Base-by-base conservation (phyloP, 352 stramenopile genomes). In the Thraustochytrium sp. region DNA sequence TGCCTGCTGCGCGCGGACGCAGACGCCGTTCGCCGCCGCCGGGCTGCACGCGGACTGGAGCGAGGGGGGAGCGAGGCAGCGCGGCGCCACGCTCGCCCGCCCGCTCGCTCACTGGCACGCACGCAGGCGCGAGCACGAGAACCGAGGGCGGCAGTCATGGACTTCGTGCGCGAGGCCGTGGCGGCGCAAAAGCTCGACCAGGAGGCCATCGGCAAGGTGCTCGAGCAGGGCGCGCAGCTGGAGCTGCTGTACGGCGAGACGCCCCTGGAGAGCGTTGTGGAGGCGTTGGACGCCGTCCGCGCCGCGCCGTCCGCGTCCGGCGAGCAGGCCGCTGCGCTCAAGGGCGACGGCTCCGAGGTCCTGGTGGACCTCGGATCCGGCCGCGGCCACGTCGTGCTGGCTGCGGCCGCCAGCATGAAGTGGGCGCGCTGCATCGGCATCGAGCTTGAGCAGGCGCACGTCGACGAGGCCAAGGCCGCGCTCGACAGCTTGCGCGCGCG, bases 171-270 rank as follows among this genome's bases (percentile, higher is more conserved):
- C 68, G 44, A 75, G 42, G 31, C 34, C 51, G 18, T 80, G 36
- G 49, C 11, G 23, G 51, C 26, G 68, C 68, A 80, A 31, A 44
- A 18, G 44, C 49, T 80, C 9, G 34, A 80, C 42, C 44, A 80
- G 53, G 68, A 61, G 48, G 68, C 68, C 34, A 63, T 77, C 53
- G 46, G 13, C 23, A 44, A 29, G n/a, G 68, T 80, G 46, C 42
- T 80, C 23, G 46, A 53, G 11, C 36, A 54, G 8, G 68, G 31
- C n/a, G 48, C 68, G n/a, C 21, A 80, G 68, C 29, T 65, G n/a
- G 23, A 63, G 68, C 46, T 80, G 5, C 49, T 80, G 46, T 80
- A 80, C 31, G 68, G 68, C 16, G 68, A 80, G 23, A 80, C 68
- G 23, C 68, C 68, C 4, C n/a, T 72, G 4, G 68, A 68, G 21